phyloP scores from a whole-genome alignment of 768 basidiomycete species.

The Pleurotus giganteus region DNA sequence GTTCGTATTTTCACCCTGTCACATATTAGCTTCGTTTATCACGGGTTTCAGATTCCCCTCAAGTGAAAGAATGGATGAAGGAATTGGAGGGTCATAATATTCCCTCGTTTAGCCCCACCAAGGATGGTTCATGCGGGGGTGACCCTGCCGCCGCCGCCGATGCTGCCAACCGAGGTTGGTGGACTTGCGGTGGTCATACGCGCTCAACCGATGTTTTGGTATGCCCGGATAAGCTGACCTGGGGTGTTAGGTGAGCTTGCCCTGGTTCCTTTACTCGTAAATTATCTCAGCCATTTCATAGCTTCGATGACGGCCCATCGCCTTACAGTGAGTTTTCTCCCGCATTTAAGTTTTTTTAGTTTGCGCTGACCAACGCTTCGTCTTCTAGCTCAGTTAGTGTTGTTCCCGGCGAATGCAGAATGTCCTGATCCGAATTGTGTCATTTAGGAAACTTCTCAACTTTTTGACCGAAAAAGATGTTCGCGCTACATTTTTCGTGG shows the following conservation, averaged over 20 bases:
- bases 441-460: slow-evolving; percentile 59
- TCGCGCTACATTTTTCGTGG: slow-evolving; percentile 87
- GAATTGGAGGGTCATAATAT: slow-evolving; percentile 72
- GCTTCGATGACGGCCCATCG: slow-evolving; percentile 87
- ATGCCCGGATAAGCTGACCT: slow-evolving; percentile 67
- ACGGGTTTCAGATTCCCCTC: slow-evolving; percentile 40
- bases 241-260: slow-evolving; percentile 62
- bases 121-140: slow-evolving; percentile 65
- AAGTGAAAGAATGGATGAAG: slow-evolving; percentile 74
- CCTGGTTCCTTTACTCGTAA: neutral
- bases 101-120: slow-evolving; percentile 61
- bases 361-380: slow-evolving; percentile 9
- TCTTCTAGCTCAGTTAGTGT: slow-evolving; percentile 47
- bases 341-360: neutral
- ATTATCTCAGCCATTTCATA: slow-evolving; percentile 19
- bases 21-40: neutral
- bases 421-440: slow-evolving; percentile 6
- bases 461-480: slow-evolving; percentile 66
- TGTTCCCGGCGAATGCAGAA: slow-evolving; percentile 4
- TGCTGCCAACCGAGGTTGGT: slow-evolving; percentile 76
- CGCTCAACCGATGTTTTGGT: slow-evolving; percentile 59
- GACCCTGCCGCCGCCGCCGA: slow-evolving; percentile 56
- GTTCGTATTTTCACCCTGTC: slow-evolving; percentile 32
- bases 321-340: slow-evolving; percentile 61
- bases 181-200: slow-evolving; percentile 82